A percentile compares a stretch with the other conserved stretches of the same genome.
Evolutionary conservation across 2,329 filamentous ascomycete genomes (phyloP).

Genomic region (Colletotrichum cuscutae): DNA sequence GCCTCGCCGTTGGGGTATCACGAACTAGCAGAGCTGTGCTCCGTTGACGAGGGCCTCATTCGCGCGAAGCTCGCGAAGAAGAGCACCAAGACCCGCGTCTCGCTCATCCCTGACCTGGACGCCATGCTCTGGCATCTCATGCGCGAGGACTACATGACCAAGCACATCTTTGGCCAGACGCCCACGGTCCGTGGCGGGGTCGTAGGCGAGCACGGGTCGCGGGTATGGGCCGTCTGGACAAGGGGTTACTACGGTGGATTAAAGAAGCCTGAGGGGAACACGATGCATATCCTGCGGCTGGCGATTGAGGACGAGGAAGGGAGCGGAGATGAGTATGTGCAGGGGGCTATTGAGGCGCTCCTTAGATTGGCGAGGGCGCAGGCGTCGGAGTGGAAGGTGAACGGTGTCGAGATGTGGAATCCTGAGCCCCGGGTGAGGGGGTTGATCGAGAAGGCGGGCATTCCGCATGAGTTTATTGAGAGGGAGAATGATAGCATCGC

Average conservation of each 20-base stretch:
- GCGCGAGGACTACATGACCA: conserved; percentile 82
- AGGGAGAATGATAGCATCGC: conserved; percentile 76
- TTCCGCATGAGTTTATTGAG: conserved; percentile 62
- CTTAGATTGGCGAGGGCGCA: conserved; percentile 74
- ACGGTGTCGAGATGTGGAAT: conserved; percentile 85
- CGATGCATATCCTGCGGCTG: conserved; percentile 75
- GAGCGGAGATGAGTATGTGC: conserved; percentile 53
- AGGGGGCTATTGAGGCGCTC: conserved; percentile 68
- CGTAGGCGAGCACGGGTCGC: conserved; percentile 60
- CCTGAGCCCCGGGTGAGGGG: conserved; percentile 66
- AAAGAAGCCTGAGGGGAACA: conserved; percentile 68
- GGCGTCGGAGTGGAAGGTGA: conserved; percentile 77
- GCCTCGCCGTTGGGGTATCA: conserved; percentile 63
- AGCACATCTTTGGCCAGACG: conserved; percentile 65
- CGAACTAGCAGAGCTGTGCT: conserved; percentile 71
- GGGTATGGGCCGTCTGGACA: conserved; percentile 81
- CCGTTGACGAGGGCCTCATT: conserved; percentile 72
- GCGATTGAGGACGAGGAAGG: conserved; percentile 69
- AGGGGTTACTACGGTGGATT: conserved; percentile 71
- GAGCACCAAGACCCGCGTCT: conserved; percentile 64
- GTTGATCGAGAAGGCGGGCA: conserved; percentile 57
- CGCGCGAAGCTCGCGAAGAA: conserved; percentile 58
- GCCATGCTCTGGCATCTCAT: conserved; percentile 81
- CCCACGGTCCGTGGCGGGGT: conserved; percentile 78
- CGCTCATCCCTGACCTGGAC: conserved; percentile 74